Percentiles rank a stretch among this genome's conserved stretches.
These are phyloP conservation scores for Macrolepiota albuminosa DNA, from an alignment of 768 basidiomycete species.

Conservation along the genomic window DNA sequence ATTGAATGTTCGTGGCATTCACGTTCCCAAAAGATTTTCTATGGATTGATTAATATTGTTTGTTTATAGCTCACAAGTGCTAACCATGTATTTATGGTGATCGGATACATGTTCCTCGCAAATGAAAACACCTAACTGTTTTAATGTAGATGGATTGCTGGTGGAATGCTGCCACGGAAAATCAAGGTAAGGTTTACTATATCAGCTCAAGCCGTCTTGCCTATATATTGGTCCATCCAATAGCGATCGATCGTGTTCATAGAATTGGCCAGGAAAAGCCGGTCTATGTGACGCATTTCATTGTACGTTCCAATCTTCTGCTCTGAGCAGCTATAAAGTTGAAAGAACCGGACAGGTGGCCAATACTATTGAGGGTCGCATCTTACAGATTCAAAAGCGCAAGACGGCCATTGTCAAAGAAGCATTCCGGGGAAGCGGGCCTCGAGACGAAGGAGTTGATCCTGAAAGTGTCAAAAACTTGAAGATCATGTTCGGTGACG, in stretches of 20 bases:
- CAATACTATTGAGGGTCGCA: slow-evolving; percentile 75
- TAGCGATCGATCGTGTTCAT: slow-evolving; percentile 84
- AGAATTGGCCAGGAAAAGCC: slow-evolving; percentile 79
- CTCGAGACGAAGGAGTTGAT: slow-evolving; percentile 39
- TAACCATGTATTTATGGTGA: slow-evolving; percentile 84
- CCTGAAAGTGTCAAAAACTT: slow-evolving; percentile 78
- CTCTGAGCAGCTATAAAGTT: neutral
- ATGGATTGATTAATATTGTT: slow-evolving; percentile 1
- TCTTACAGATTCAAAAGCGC: slow-evolving; percentile 76
- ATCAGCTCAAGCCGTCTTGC: neutral
- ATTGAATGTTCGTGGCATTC: slow-evolving; percentile 51
- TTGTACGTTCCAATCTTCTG: slow-evolving; percentile 41
- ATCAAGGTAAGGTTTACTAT: slow-evolving; percentile 50
- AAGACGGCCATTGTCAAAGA: slow-evolving; percentile 87
- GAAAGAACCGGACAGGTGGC: slow-evolving; percentile 39
- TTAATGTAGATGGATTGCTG: slow-evolving; percentile 78
- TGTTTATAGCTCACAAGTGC: slow-evolving; percentile 61
- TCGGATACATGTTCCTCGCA: slow-evolving; percentile 8
- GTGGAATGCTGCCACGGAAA: slow-evolving; percentile 86
- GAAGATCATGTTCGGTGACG: slow-evolving; percentile 70
- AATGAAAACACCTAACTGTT: slow-evolving; percentile 4
- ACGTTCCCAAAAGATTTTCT: neutral
- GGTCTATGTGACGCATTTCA: slow-evolving; percentile 82
- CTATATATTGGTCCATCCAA: neutral
- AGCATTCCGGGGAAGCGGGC: slow-evolving; percentile 60